Conservation (phyloP, 371 early-diverging fungal species). For the Syncephalastrum monosporum region DNA sequence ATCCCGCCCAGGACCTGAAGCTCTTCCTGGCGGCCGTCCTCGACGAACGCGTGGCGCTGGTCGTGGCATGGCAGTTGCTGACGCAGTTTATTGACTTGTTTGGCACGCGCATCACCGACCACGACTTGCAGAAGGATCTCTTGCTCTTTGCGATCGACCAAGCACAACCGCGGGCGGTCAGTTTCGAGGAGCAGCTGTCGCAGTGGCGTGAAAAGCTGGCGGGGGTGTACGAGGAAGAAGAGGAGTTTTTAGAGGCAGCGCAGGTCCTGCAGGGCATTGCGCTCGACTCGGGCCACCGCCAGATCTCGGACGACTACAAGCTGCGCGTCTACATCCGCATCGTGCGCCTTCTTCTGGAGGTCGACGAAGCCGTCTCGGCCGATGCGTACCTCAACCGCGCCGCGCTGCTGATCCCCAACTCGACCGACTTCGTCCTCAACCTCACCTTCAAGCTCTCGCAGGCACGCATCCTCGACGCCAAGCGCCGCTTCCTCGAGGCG, state of each 20-base stretch:
- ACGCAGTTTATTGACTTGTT: slow-evolving; percentile 57
- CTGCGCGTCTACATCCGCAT: slow-evolving; percentile 83
- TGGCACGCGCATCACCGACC: slow-evolving; percentile 33
- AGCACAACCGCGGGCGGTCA: slow-evolving; percentile 71
- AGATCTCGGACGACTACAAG: slow-evolving; percentile 76
- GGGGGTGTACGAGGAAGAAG: slow-evolving; percentile 68
- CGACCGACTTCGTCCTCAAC: slow-evolving; percentile 48
- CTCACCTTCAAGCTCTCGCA: slow-evolving; percentile 75
- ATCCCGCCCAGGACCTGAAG: slow-evolving; percentile 29
- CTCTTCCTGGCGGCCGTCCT: slow-evolving; percentile 60
- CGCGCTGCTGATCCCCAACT: slow-evolving; percentile 63
- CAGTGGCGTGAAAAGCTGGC: slow-evolving; percentile 74
- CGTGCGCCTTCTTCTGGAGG: slow-evolving; percentile 80
- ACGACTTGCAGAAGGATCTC: slow-evolving; percentile 49
- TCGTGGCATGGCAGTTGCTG: slow-evolving; percentile 72
- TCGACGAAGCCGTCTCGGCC: slow-evolving; percentile 79
- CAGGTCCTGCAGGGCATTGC: slow-evolving; percentile 79
- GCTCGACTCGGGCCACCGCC: slow-evolving; percentile 85
- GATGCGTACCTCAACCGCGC: slow-evolving; percentile 84
- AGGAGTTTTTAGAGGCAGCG: slow-evolving; percentile 82
- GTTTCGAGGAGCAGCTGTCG: slow-evolving; percentile 88
- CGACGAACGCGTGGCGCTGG: slow-evolving; percentile 75
- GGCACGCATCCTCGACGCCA: slow-evolving; percentile 84
- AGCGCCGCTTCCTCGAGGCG: slow-evolving; percentile 85
- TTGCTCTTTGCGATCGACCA: slow-evolving; percentile 56